Evolutionary conservation across 2,329 filamentous ascomycete species (phyloP).

Genomic region (Rasamsonia emersonii): DNA sequence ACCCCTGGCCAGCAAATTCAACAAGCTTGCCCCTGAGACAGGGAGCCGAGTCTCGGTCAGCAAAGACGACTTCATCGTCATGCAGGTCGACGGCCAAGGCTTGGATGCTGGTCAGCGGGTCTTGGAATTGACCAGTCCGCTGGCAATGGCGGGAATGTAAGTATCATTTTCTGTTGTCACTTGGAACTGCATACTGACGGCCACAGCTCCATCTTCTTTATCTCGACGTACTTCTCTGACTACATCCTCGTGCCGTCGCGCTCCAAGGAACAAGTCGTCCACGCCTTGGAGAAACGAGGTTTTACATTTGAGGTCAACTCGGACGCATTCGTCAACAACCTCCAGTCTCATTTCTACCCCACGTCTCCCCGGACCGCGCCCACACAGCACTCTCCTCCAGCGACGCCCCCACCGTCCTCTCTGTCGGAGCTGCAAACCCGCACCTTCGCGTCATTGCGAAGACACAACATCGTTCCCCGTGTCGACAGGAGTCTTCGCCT

Average conservation of each 20-base stretch:
- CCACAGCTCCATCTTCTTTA: constrained; percentile 81
- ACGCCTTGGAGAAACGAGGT: constrained; percentile 66
- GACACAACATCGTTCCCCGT: constrained; percentile 63
- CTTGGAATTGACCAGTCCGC: constrained; percentile 79
- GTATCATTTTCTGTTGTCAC: constrained; percentile 15
- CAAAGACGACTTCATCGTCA: constrained; percentile 73
- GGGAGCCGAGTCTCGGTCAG: constrained; percentile 61
- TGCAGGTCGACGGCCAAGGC: constrained; percentile 82
- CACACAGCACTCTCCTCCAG: constrained; percentile 36
- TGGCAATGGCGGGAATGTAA: constrained; percentile 81
- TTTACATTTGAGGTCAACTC: constrained; percentile 71
- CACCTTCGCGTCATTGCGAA: constrained; percentile 77
- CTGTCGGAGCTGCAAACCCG: constrained; percentile 70
- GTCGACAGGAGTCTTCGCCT: constrained; percentile 62
- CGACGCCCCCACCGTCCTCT: constrained; percentile 68
- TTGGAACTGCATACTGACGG: constrained; percentile 9
- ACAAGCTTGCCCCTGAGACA: constrained; percentile 28
- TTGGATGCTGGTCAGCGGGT: constrained; percentile 87
- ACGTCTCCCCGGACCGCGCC: constrained; percentile 22
- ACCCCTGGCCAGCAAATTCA: constrained; percentile 58
- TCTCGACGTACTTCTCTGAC: constrained; percentile 95
- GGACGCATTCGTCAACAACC: constrained; percentile 56
- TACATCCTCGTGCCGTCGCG: constrained; percentile 84
- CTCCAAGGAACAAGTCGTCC: constrained; percentile 63
- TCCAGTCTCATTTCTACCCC: constrained; percentile 36